A percentile compares a stretch with the other conserved stretches of the same genome.
phyloP scores from a whole-genome alignment of 768 basidiomycete species.

The Serendipita sp. region DNA sequence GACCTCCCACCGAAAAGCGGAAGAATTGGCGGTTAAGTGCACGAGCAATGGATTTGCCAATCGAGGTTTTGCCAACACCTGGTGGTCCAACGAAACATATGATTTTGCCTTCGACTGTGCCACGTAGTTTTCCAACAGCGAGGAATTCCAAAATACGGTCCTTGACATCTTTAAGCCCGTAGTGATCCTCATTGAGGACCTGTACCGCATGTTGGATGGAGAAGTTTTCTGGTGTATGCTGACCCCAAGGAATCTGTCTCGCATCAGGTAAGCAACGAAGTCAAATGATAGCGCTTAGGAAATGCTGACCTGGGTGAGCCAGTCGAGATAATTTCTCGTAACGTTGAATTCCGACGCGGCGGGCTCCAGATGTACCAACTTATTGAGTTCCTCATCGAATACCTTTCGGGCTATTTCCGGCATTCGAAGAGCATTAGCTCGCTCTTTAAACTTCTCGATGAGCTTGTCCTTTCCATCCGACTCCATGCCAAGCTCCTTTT shows the following conservation, averaged over 20 bases:
- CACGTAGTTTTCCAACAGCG: constrained; percentile 85
- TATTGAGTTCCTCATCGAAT: constrained; percentile 89
- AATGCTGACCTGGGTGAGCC: constrained; percentile 57
- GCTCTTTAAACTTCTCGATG: constrained; percentile 80
- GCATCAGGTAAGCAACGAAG: constrained; percentile 12
- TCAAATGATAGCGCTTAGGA: neutral
- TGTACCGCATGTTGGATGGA: constrained; percentile 64
- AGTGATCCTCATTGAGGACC: constrained; percentile 90
- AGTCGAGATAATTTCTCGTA: constrained; percentile 86
- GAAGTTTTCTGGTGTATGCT: constrained; percentile 85
- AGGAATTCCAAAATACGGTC: constrained; percentile 91
- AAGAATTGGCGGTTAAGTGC: constrained; percentile 87
- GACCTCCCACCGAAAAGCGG: constrained; percentile 89
- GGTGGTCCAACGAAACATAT: constrained; percentile 93
- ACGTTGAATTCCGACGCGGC: constrained; percentile 88
- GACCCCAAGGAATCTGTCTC: constrained; percentile 85
- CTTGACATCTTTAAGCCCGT: constrained; percentile 83
- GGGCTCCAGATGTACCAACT: constrained; percentile 77
- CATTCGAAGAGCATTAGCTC: constrained; percentile 71
- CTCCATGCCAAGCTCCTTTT: constrained; percentile 92
- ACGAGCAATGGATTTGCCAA: constrained; percentile 87
- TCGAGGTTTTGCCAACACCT: constrained; percentile 93
- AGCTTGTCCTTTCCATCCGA: constrained; percentile 89
- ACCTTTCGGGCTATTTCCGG: constrained; percentile 80
- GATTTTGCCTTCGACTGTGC: constrained; percentile 94